Percentiles rank a stretch among this genome's conserved stretches.
phyloP scores from a whole-genome alignment of 129 eudicot genomes.

The Flaveria sonorensis region DNA sequence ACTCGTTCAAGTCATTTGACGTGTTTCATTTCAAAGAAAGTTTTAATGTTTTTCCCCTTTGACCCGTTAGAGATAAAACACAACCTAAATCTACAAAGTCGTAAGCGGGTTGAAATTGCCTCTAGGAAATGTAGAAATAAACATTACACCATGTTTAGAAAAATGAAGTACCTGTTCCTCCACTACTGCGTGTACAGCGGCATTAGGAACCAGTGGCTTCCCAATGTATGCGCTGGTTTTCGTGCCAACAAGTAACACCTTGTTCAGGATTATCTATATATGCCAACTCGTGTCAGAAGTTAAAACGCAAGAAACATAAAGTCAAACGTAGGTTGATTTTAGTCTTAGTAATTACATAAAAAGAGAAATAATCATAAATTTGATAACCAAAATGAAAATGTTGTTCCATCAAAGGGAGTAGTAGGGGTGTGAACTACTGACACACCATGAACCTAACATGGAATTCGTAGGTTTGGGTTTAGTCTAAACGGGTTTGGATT shows the following conservation, averaged over 20 bases:
- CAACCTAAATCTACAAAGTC: neutral
- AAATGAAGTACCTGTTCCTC: constrained; percentile 78
- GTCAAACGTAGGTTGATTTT: neutral
- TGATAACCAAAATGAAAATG: neutral
- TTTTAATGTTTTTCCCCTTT: neutral
- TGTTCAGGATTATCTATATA: constrained; percentile 74
- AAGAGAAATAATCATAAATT: neutral
- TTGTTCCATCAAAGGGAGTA: neutral
- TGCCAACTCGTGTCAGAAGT: neutral
- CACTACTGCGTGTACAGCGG: constrained; percentile 93
- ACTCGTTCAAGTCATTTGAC: neutral
- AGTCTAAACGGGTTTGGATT: neutral
- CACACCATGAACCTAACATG: neutral
- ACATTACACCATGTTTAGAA: neutral
- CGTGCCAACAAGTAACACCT: constrained; percentile 90
- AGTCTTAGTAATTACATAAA: neutral
- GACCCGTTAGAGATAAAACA: neutral
- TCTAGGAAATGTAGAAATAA: neutral
- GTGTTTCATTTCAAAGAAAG: neutral
- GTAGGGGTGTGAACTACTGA: neutral
- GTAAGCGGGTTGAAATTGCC: neutral
- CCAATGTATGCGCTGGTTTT: constrained; percentile 75
- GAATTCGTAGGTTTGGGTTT: neutral
- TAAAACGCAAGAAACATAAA: neutral
- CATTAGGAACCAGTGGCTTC: constrained; percentile 81